Evolutionary conservation across 176 grass and related monocot genomes (phyloP).

Genomic region (Musa acuminata): DNA sequence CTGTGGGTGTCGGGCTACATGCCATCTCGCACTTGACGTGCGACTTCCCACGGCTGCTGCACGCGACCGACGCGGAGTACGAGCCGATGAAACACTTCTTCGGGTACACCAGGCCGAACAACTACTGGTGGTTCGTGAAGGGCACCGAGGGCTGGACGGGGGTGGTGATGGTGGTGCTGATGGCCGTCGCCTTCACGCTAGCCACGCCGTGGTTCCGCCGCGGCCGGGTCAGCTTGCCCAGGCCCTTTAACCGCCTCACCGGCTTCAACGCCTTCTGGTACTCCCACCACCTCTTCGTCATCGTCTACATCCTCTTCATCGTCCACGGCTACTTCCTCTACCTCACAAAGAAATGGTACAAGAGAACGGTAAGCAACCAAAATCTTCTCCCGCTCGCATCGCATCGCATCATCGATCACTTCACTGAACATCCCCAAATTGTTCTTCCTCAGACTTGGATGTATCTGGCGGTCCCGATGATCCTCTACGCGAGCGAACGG

Average conservation of each 20-base stretch:
- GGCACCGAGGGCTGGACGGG: constrained; percentile 94
- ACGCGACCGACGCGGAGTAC: constrained; percentile 40
- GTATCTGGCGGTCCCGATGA: constrained; percentile 9
- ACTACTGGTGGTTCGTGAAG: constrained; percentile 97
- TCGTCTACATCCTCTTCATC: constrained; percentile 74
- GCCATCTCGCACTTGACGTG: constrained; percentile 67
- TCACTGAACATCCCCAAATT: too few species aligned
- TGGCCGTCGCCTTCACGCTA: constrained; percentile 66
- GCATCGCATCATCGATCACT: not conserved
- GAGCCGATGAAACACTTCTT: constrained; percentile 65
- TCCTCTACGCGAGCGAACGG: constrained; percentile 9
- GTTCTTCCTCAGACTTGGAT: constrained; percentile 12
- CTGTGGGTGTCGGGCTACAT: constrained; percentile 53
- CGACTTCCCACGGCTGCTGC: constrained; percentile 84
- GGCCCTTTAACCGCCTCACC: constrained; percentile 34
- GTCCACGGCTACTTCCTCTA: constrained; percentile 71
- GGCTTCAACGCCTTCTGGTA: constrained; percentile 99
- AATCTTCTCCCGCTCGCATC: too few species aligned
- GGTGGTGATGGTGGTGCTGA: constrained; percentile 60
- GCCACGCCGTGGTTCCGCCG: constrained; percentile 83
- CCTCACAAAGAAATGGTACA: constrained; percentile 62
- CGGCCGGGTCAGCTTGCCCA: constrained; percentile 34
- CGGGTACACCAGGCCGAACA: constrained; percentile 24
- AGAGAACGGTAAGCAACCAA: constrained; percentile 45
- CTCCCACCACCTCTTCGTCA: constrained; percentile 83